Evolutionary conservation across 805 yeast species (phyloP).

Genomic region (Cyberlindnera subsufficiens): DNA sequence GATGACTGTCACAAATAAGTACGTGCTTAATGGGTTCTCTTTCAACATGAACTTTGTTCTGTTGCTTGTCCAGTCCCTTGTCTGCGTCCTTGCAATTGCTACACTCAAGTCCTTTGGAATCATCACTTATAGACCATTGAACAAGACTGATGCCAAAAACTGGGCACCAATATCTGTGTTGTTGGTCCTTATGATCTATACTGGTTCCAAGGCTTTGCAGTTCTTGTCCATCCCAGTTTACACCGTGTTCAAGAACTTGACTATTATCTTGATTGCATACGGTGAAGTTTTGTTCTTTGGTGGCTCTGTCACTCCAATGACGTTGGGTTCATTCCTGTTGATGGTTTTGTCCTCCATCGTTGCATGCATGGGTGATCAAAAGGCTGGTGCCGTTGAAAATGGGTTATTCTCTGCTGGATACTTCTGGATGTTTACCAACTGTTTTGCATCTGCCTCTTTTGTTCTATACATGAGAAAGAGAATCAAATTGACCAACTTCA

Average conservation of each 20-base stretch:
- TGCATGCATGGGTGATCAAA: constrained; percentile 84
- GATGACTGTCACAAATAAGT: constrained; percentile 97
- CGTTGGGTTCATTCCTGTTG: constrained; percentile 78
- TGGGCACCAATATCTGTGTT: constrained; percentile 93
- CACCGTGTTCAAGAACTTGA: constrained; percentile 96
- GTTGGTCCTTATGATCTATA: constrained; percentile 91
- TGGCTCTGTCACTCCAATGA: constrained; percentile 85
- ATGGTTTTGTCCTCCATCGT: constrained; percentile 96
- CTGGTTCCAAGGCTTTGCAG: constrained; percentile 92
- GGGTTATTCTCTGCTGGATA: constrained; percentile 60
- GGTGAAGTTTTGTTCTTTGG: constrained; percentile 98
- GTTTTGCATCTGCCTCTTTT: constrained; percentile 89
- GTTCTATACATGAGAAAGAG: constrained; percentile 96
- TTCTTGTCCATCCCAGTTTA: constrained; percentile 90
- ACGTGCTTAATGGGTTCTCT: constrained; percentile 69
- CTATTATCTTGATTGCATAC: constrained; percentile 93
- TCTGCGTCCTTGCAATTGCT: constrained; percentile 71
- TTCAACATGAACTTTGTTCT: constrained; percentile 83
- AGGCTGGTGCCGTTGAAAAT: constrained; percentile 28
- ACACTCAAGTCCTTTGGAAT: constrained; percentile 68
- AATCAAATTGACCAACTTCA: constrained; percentile 93
- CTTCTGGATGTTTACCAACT: constrained; percentile 95
- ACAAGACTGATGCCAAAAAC: constrained; percentile 83
- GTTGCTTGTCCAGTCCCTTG: constrained; percentile 81
- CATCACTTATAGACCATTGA: constrained; percentile 82